Base-by-base conservation (phyloP, 495 filamentous ascomycete species). In the Tetracladium setigerum region DNA sequence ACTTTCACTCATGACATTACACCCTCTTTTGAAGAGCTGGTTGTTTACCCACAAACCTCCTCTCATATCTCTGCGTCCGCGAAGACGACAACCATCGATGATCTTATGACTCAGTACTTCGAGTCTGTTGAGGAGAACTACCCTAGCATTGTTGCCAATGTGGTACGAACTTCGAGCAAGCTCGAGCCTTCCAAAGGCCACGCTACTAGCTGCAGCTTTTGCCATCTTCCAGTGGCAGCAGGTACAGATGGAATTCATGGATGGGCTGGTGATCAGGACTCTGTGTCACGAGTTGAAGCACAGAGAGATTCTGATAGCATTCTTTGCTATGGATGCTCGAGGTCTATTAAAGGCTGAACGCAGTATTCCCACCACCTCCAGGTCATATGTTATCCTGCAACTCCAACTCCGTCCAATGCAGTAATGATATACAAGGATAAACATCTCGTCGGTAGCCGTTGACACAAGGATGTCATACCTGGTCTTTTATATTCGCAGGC, bases 101-200 rank as follows among this genome's bases (percentile, higher is more conserved):
- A 86, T 49, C 76, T 98, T 38, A 89, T 98, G 82, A 65, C 70
- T 38, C 81, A 89, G 36, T 98, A 95, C 59, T 92, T 98, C 56
- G 73, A 77, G 41, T 86, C 82, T 5, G 89, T 95, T 18, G 94
- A 96, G 61, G 75, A 78, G 46, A 86, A 83, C 40, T 97, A 91
- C 62, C 90, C 90, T 9, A 86, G 83, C 45, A 86, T 97, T 19
- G 92, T 98, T 52, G 81, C 88, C 13, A 98, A 98, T 58, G 92
- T 97, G 9, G 87, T 95, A 4, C 76, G 86, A 49, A 98, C 89
- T 24, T 82, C 83, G 9, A 81, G 82, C 47, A 94, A 90, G 66
- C 72, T 97, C 27, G 59, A 78, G 31, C 56, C 71, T 44, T 43
- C 55, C 8, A 41, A 43, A 11, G 37, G 14, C 1, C 39, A 51